Conservation (phyloP, 176 grass and related monocot genomes). For the Paspalum notatum region DNA sequence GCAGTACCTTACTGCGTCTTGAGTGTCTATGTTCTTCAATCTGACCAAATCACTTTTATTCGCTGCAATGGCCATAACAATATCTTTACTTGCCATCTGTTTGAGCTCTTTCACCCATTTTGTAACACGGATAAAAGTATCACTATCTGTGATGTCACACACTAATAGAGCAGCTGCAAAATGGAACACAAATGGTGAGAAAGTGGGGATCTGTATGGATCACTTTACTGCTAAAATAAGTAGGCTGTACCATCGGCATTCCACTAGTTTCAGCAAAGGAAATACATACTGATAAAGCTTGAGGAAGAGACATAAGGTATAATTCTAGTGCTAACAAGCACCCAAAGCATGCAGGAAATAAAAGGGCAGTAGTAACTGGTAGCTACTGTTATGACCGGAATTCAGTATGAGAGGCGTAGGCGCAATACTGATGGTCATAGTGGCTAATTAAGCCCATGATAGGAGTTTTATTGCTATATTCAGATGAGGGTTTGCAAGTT, state of each 20-base stretch:
- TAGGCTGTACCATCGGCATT: constrained; percentile 66
- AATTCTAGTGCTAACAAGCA: neutral
- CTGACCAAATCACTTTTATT: constrained; percentile 89
- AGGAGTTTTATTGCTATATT: too few species aligned
- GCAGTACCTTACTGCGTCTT: constrained; percentile 50
- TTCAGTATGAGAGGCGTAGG: too few species aligned
- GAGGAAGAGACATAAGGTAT: neutral
- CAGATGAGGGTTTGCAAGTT: too few species aligned
- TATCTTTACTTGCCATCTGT: constrained; percentile 81
- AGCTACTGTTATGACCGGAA: neutral
- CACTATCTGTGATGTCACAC: constrained; percentile 75
- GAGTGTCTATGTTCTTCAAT: constrained; percentile 70
- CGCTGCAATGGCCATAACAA: constrained; percentile 71
- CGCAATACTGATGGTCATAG: too few species aligned
- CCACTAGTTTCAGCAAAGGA: constrained; percentile 55
- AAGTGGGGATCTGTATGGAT: neutral
- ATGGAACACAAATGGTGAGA: constrained; percentile 17
- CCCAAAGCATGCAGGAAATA: neutral
- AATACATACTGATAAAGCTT: neutral
- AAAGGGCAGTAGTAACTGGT: neutral
- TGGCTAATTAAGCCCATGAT: too few species aligned
- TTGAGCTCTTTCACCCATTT: constrained; percentile 94
- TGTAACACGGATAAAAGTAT: constrained; percentile 75
- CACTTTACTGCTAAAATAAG: constrained; percentile 7
- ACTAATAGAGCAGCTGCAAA: constrained; percentile 79